Base-by-base conservation (phyloP, 139 green algal genomes). In the Edaphochlamys debaryana region DNA sequence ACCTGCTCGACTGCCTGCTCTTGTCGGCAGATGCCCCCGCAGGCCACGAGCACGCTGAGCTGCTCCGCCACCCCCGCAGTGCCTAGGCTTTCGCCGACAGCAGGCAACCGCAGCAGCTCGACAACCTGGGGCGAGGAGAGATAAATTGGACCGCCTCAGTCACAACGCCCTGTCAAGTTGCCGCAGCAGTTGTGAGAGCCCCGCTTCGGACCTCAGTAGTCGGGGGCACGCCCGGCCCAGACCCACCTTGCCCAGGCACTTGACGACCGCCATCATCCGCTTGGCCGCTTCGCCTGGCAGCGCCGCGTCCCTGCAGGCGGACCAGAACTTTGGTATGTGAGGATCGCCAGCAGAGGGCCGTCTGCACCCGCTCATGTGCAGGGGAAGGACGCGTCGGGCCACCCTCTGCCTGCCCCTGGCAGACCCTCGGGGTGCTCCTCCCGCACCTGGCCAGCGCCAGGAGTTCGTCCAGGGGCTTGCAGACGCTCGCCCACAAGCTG, bases 201-300 rank as follows among this genome's bases (percentile, higher is more conserved):
- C n/a, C n/a, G n/a, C n/a, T n/a, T n/a, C n/a, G n/a, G n/a, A n/a
- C n/a, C n/a, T n/a, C n/a, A n/a, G n/a, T n/a, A n/a, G n/a, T n/a
- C n/a, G n/a, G n/a, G n/a, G n/a, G n/a, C n/a, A n/a, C n/a, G n/a
- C n/a, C n/a, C n/a, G n/a, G n/a, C n/a, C n/a, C n/a, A n/a, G n/a
- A n/a, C 22, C n/a, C 41, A 73, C 76, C 76, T 73, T 73, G 76
- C 76, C 32, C 4, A 82, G 32, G 32, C 76, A 82, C 20, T 66
- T 64, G 42, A 82, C 32, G 32, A 82, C 62, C 13, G 45, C 13
- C 23, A 50, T 42, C 9, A 82, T 41, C 29, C 63, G 76, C 62
- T 66, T 73, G 5, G 32, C 32, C 29, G 60, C 60, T 23, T 71
- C 15, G 15, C 13, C 9, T 1, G 41, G 30, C 3, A 60, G 36